Evolutionary conservation across 257 asterid species (phyloP).

Genomic region (Salvia rosmarinus): DNA sequence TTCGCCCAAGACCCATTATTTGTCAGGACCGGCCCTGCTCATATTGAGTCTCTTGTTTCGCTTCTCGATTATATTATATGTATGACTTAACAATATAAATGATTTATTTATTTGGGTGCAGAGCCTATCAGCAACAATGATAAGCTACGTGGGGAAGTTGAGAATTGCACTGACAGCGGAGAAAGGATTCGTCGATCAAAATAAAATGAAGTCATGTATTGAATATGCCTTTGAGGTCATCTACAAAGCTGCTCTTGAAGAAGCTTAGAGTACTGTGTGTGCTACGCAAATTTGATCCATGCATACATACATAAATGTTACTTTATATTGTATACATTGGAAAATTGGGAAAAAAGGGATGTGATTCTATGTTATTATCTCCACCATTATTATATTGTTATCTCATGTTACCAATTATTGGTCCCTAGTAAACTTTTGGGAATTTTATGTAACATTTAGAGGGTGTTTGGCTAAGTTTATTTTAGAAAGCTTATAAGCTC

Average conservation of each 20-base stretch:
- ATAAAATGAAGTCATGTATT: conserved; percentile 54
- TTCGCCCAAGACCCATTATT: too few relatives aligned
- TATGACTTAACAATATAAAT: background rate
- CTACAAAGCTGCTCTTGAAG: conserved; percentile 45
- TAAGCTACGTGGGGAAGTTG: conserved; percentile 59
- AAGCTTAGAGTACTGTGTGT: conserved; percentile 10
- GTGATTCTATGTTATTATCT: too few relatives aligned
- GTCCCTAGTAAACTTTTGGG: too few relatives aligned
- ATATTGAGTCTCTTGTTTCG: too few relatives aligned
- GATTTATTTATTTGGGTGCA: conserved; percentile 33
- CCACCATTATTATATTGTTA: too few relatives aligned
- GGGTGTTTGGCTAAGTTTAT: too few relatives aligned
- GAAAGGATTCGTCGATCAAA: conserved; percentile 60
- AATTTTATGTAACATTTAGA: too few relatives aligned
- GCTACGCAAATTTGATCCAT: background rate
- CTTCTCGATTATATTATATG: background rate
- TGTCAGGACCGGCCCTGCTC: too few relatives aligned
- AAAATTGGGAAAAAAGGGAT: background rate
- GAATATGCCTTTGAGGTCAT: conserved; percentile 54
- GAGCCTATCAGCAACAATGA: conserved; percentile 53
- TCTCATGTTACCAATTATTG: too few relatives aligned
- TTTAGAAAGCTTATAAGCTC: too few relatives aligned
- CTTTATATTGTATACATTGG: background rate
- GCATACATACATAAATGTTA: background rate
- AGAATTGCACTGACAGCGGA: conserved; percentile 57